These are phyloP conservation scores for Petrea volubilis DNA, from an alignment of 257 asterid genomes.

Conservation along the genomic window DNA sequence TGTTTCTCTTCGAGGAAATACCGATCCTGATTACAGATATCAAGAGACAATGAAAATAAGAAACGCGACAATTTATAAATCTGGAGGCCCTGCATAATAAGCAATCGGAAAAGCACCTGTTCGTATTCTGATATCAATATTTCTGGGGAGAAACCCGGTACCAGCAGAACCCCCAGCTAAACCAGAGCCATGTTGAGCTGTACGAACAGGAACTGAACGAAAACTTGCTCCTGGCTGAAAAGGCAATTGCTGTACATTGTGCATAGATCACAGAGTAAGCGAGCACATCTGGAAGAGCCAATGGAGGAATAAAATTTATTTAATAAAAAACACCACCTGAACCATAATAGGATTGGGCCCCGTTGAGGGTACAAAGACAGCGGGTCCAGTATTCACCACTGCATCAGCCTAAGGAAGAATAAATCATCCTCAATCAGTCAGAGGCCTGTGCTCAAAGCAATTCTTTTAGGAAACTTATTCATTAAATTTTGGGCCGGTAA, in stretches of 20 bases:
- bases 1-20: slow-evolving; percentile 74
- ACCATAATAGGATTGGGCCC: slow-evolving; percentile 99
- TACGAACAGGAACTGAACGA: slow-evolving; percentile 64
- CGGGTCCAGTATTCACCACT: slow-evolving; percentile 93
- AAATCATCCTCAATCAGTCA: slow-evolving; percentile 3
- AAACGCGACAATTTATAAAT: not conserved
- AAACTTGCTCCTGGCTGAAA: slow-evolving; percentile 73
- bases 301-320: not conserved
- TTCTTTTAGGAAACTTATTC: not conserved
- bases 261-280: slow-evolving; percentile 24
- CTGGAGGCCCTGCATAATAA: not conserved
- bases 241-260: slow-evolving; percentile 66
- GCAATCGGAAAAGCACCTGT: slow-evolving; percentile 57
- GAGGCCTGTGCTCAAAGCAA: not conserved
- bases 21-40: slow-evolving; percentile 47
- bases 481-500: not conserved
- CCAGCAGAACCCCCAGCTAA: slow-evolving; percentile 55
- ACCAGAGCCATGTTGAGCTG: slow-evolving; percentile 61
- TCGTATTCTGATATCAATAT: slow-evolving; percentile 93
- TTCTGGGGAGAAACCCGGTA: slow-evolving; percentile 74
- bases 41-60: slow-evolving; percentile 4
- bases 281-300: slow-evolving; percentile 16
- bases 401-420: slow-evolving; percentile 67
- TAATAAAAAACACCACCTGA: slow-evolving; percentile 56
- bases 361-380: slow-evolving; percentile 76